phyloP scores from a whole-genome alignment of 148 eudicot genomes.

The Vaccinium myrtillus region DNA sequence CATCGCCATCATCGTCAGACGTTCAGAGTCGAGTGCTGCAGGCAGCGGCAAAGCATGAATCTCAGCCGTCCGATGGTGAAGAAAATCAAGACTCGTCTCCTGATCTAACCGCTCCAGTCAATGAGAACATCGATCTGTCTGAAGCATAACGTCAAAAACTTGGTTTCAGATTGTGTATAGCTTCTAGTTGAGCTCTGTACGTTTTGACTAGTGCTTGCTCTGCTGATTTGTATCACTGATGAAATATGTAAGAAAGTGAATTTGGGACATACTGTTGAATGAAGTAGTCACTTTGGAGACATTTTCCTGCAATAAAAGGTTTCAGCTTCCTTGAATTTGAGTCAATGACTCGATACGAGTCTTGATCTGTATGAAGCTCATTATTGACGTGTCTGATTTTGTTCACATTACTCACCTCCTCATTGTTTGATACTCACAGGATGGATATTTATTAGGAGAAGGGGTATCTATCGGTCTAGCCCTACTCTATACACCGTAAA shows the following conservation, averaged over 20 bases:
- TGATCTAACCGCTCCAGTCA: conserved; percentile 9
- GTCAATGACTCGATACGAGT: not conserved
- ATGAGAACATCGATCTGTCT: conserved; percentile 52
- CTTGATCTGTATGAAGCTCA: too few relatives aligned
- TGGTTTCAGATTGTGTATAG: not conserved
- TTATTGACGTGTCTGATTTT: too few relatives aligned
- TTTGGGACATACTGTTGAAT: not conserved
- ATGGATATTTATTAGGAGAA: too few relatives aligned
- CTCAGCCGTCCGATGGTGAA: conserved; percentile 72
- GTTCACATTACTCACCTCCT: too few relatives aligned
- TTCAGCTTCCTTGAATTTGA: not conserved
- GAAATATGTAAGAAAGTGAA: not conserved
- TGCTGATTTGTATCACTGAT: not conserved
- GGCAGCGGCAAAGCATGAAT: conserved; percentile 98
- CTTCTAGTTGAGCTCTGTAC: not conserved
- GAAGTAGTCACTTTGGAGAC: not conserved
- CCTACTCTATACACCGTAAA: too few relatives aligned
- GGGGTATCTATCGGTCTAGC: too few relatives aligned
- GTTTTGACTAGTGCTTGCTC: not conserved
- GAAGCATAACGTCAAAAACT: conserved; percentile 39
- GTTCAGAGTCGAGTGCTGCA: conserved; percentile 88
- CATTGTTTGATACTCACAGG: too few relatives aligned
- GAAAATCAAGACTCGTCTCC: conserved; percentile 41
- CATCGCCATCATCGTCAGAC: conserved; percentile 83
- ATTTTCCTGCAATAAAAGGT: not conserved